These are phyloP conservation scores for Bipolaris gigantea DNA, from an alignment of 2,329 filamentous ascomycete genomes.

Conservation along the genomic window DNA sequence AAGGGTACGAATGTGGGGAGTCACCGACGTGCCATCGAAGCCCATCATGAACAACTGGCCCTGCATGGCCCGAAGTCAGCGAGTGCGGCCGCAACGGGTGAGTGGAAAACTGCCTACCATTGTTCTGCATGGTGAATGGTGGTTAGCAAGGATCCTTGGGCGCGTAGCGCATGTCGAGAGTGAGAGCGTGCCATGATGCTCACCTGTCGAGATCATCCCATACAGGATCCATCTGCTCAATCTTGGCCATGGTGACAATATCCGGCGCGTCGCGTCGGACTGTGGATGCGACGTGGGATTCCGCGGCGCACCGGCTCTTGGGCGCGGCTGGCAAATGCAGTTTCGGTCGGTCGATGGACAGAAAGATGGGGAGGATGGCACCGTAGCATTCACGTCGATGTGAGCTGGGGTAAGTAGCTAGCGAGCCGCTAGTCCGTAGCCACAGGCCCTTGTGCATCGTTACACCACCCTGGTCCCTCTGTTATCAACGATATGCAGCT, in stretches of 20 bases:
- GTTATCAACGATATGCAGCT: slow-evolving; percentile 26
- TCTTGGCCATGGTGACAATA: slow-evolving; percentile 59
- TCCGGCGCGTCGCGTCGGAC: slow-evolving; percentile 25
- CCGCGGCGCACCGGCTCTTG: slow-evolving; percentile 33
- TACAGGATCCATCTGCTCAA: slow-evolving; percentile 51
- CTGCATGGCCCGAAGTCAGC: slow-evolving; percentile 57
- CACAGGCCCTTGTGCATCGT: slow-evolving; percentile 20
- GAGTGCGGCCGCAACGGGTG: slow-evolving; percentile 19
- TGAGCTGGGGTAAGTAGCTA: slow-evolving; percentile 21
- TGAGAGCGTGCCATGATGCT: slow-evolving; percentile 40
- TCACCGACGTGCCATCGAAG: slow-evolving; percentile 82
- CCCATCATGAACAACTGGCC: slow-evolving; percentile 81
- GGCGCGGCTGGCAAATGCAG: slow-evolving; percentile 41
- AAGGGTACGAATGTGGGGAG: slow-evolving; percentile 76
- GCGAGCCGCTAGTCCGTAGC: slow-evolving; percentile 29
- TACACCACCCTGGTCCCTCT: slow-evolving; percentile 22
- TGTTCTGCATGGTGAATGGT: slow-evolving; percentile 44
- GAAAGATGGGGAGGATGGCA: slow-evolving; percentile 39
- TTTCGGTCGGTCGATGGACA: slow-evolving; percentile 22
- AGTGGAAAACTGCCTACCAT: slow-evolving; percentile 43
- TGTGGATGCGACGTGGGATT: slow-evolving; percentile 26
- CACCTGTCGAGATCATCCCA: slow-evolving; percentile 80
- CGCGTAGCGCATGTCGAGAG: slow-evolving; percentile 30
- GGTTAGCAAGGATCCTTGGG: slow-evolving; percentile 39
- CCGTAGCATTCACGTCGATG: slow-evolving; percentile 40